Evolutionary conservation across 176 grass and related monocot species (phyloP), one percentile per base, ranked within the genome.

Genomic region (Cymbopogon citratus): DNA sequence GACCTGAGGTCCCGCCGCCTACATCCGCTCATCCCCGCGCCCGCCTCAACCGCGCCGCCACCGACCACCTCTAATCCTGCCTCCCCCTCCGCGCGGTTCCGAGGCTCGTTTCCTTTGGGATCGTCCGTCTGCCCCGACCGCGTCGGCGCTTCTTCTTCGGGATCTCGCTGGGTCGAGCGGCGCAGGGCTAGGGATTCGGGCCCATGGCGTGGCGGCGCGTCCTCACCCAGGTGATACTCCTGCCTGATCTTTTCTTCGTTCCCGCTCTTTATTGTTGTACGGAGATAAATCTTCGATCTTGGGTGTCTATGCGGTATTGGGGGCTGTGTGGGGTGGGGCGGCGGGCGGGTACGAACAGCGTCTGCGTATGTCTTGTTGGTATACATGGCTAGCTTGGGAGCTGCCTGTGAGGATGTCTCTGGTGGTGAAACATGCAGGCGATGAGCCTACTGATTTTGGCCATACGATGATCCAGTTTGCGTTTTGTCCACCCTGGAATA

Each of bases 201-300:
- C 26, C 59, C 78, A 89, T 89, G 83, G 83, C 87, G 59, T 89
- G 78, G 87, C 57, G 87, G 73, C 87, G 87, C 57, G 36, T 89
- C 57, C 83, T 89, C 45, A 73, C 78, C 16, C 78, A 85, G 87
- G 87, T 89, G 46, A 18, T 15, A 38, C 14, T 18, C 48, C 40
- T 28, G 18, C 28, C 7, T n/a, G 59, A 70, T 52, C 3, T 40
- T 66, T 66, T 46, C 43, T 46, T 46, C 27, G 44, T 73, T 56
- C 9, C 69, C 12, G 40, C 24, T 9, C 43, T 87, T 43, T 72
- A 27, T 69, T 60, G 51, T 29, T 36, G 27, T 59, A 9, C n/a
- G n/a, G n/a, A n/a, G 54, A 56, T 16, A 21, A 74, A 56, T 12
- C 36, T 31, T 86, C 77, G 60, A 80, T 80, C 60, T 66, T 80